A percentile compares a stretch with the other conserved stretches of the same genome.
phyloP scores from a whole-genome alignment of 192 early-diverging fungal species.

The Backusella tarrabulga region DNA sequence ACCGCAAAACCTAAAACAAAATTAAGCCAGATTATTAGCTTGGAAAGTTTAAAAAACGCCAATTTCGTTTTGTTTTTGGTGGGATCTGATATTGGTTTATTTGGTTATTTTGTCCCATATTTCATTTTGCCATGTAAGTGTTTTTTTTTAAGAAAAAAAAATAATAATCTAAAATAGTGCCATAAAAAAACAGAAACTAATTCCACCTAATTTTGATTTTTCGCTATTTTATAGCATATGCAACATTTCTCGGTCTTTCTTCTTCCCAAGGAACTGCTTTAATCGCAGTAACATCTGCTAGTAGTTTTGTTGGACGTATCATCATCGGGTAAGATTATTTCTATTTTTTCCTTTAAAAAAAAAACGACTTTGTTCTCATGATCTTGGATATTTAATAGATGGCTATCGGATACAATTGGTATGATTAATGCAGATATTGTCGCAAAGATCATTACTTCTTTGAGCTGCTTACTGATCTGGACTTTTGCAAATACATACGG shows the following conservation, averaged over 20 bases:
- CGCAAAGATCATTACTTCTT: slow-evolving; percentile 15
- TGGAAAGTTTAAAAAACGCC: slow-evolving; percentile 14
- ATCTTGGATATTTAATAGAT: background rate
- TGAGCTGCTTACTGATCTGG: slow-evolving; percentile 29
- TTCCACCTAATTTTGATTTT: background rate
- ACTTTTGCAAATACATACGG: slow-evolving; percentile 26
- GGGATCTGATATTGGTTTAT: slow-evolving; percentile 15
- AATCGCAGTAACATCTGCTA: slow-evolving; percentile 18
- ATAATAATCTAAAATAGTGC: background rate
- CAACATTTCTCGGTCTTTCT: slow-evolving; percentile 17
- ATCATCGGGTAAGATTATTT: background rate
- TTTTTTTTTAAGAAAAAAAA: background rate
- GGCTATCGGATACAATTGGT: slow-evolving; percentile 27
- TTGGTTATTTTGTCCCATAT: slow-evolving; percentile 32
- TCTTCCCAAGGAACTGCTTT: slow-evolving; percentile 20
- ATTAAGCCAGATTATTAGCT: slow-evolving; percentile 15
- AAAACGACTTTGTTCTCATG: background rate
- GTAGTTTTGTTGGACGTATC: slow-evolving; percentile 28
- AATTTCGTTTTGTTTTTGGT: slow-evolving; percentile 22
- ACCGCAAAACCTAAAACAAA: background rate
- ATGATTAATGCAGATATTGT: slow-evolving; percentile 26
- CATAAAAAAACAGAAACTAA: no score
- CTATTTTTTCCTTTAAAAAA: background rate
- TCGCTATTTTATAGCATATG: slow-evolving; percentile 18
- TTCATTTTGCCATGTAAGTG: slow-evolving; percentile 26